A percentile compares a stretch with the other conserved stretches of the same genome.
Evolutionary conservation across 345 rosid genomes (phyloP).

Genomic region (Turritis glabra): DNA sequence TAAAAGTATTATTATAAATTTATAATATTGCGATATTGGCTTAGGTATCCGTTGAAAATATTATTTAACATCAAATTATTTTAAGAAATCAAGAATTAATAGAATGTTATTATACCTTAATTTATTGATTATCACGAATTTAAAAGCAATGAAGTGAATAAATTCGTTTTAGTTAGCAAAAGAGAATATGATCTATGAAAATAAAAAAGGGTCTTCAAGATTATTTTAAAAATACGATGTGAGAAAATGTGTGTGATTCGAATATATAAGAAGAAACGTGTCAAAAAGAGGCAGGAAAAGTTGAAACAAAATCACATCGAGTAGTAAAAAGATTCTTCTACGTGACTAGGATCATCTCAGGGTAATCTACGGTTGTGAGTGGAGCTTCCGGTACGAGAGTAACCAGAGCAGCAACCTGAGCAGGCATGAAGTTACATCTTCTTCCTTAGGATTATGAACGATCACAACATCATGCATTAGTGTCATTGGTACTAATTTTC

Average conservation of each 20-base stretch:
- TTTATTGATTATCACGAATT: no score
- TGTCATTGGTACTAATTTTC: slow-evolving; percentile 52
- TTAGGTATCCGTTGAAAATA: no score
- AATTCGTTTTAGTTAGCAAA: background rate
- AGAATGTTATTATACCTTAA: no score
- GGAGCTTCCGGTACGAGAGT: background rate
- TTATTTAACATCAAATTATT: no score
- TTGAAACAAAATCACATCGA: background rate
- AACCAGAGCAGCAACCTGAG: slow-evolving; percentile 13
- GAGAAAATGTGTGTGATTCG: background rate
- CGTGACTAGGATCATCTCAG: slow-evolving; percentile 47
- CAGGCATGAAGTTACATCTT: slow-evolving; percentile 26
- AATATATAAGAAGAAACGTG: background rate
- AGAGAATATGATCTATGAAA: background rate
- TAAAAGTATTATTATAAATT: no score
- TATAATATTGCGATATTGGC: no score
- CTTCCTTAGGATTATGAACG: slow-evolving; percentile 79
- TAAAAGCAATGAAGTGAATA: background rate
- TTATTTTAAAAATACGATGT: background rate
- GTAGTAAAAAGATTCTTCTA: background rate
- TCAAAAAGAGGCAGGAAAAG: background rate
- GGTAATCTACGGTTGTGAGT: slow-evolving; percentile 45
- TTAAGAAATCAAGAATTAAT: no score
- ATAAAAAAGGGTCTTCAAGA: background rate
- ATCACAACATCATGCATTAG: slow-evolving; percentile 80